Base-by-base conservation (phyloP, 2,329 filamentous ascomycete species). In the Ilyonectria sp. region DNA sequence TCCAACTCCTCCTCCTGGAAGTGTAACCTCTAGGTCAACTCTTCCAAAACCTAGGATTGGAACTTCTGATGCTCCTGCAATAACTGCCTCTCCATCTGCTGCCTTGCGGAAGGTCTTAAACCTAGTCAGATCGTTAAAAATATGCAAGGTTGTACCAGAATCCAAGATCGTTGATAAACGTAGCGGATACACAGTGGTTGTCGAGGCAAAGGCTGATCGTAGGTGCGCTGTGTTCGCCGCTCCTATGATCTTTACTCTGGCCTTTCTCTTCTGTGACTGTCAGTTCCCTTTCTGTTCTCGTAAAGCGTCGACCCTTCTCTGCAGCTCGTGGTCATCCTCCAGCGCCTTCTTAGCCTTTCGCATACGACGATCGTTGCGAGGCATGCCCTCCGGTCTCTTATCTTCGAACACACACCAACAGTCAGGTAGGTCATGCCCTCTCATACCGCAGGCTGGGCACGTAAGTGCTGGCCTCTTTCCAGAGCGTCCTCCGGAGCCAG, bases 341-440 rank as follows among this genome's bases (percentile, higher is more conserved):
- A 52, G 4, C 4, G 21, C 26, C 47, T 52, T 52, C 47, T 52
- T 52, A 23, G 47, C 47, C 26, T 11, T 52, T 31, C 17, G 10
- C 10, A 26, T 31, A 29, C 21, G 26, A 23, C 21, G 7, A 23
- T 23, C 13, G 15, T 50, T 50, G 8, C 9, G 4, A 19, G 6
- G 7, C 26, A 50, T 26, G 23, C 23, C 53, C 13, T 43, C 37
- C 13, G 13, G 23, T 44, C 53, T 56, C 6, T n/a, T 15, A 2
- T 56, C 11, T 10, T 56, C 5, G 10, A 56, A 56, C 15, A 56
- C 8, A 56, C 10, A 44, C 35, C 8, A 56, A 5, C 5, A 56
- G 13, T 56, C 26, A 56, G 21, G 13, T 56, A 56, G 37, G 9
- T 56, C 9, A 56, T 56, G 13, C 23, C 7, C 35, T 56, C 21